Evolutionary conservation across 2,329 filamentous ascomycete genomes (phyloP).

Genomic region (Pseudocercospora vitis): DNA sequence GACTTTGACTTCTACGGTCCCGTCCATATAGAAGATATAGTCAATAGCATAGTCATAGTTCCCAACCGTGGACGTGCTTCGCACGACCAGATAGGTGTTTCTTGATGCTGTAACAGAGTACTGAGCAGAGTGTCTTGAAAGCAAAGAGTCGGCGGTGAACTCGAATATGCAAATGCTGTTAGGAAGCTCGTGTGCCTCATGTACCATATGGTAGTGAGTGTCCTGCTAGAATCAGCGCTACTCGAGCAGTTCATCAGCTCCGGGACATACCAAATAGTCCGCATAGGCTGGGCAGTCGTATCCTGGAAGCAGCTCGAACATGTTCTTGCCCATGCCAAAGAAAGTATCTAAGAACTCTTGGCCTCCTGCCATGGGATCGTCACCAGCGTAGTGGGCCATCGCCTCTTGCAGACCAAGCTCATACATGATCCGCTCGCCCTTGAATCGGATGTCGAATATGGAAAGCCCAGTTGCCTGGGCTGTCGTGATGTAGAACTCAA

Average conservation of each 20-base stretch:
- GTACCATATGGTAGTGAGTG: conserved; percentile 45
- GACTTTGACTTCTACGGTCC: conserved; percentile 53
- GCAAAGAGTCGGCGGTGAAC: conserved; percentile 50
- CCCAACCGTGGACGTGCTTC: conserved; percentile 53
- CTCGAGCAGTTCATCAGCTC: no score
- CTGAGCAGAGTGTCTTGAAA: conserved; percentile 50
- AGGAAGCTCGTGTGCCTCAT: conserved; percentile 44
- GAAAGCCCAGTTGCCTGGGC: conserved; percentile 48
- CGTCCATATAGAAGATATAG: conserved; percentile 56
- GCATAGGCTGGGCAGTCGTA: conserved; percentile 57
- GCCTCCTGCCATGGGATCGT: conserved; percentile 48
- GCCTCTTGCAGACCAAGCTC: conserved; percentile 57
- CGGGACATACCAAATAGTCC: conserved; percentile 44
- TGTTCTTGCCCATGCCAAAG: conserved; percentile 48
- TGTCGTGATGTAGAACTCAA: conserved; percentile 53
- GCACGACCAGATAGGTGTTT: conserved; percentile 47
- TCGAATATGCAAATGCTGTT: conserved; percentile 60
- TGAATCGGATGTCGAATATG: conserved; percentile 54
- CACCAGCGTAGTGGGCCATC: conserved; percentile 54
- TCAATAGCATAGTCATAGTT: conserved; percentile 58
- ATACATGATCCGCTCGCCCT: conserved; percentile 54
- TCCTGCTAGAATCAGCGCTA: conserved; percentile 32
- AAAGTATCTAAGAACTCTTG: conserved; percentile 35
- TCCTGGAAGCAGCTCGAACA: conserved; percentile 50
- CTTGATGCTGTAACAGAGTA: conserved; percentile 49